Evolutionary conservation across 176 grass and related monocot genomes (phyloP).

Genomic region (Alopecurus myosuroides): DNA sequence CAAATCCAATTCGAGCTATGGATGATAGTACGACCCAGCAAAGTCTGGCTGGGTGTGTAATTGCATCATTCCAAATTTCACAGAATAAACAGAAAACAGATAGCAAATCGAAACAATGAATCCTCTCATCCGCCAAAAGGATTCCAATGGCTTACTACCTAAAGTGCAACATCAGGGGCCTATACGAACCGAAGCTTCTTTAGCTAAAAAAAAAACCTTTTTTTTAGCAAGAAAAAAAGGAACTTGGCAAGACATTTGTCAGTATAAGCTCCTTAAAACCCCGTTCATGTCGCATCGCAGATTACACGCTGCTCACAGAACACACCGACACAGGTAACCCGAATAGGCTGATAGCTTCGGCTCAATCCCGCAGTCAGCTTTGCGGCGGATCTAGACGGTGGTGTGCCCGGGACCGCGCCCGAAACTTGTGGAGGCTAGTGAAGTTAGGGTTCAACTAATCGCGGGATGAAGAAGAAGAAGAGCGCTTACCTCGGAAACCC

Average conservation of each 20-base stretch:
- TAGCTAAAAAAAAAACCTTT: background rate
- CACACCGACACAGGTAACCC: background rate
- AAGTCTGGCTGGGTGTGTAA: background rate
- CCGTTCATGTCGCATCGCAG: background rate
- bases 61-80: background rate
- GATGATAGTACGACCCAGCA: background rate
- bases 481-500: background rate
- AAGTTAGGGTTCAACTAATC: background rate
- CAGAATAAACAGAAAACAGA: background rate
- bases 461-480: background rate
- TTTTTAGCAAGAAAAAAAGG: background rate
- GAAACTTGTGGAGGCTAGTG: background rate
- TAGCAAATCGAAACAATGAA: background rate
- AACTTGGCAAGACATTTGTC: background rate
- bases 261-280: background rate
- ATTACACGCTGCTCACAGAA: background rate
- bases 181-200: background rate
- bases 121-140: background rate
- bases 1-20: background rate
- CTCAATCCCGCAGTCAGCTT: background rate
- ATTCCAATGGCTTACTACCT: background rate
- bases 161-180: background rate
- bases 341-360: background rate
- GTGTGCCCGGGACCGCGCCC: background rate
- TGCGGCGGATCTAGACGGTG: background rate